Conservation (phyloP, 1,284 basidiomycete species). For the Flammula alnicola region DNA sequence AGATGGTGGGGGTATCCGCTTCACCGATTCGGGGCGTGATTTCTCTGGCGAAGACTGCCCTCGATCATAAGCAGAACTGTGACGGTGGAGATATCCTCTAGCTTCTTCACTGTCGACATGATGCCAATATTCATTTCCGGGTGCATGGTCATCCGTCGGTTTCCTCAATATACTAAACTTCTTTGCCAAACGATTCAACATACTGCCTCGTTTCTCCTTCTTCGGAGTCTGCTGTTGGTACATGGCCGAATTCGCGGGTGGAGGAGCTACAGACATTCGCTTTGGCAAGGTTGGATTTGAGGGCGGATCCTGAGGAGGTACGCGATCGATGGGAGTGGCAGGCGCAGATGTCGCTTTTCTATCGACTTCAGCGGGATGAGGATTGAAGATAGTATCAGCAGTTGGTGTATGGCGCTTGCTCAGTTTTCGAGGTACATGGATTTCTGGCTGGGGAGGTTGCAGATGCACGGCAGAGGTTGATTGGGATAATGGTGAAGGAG, state of each 20-base stretch:
- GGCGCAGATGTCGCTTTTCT: constrained; percentile 38
- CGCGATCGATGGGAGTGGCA: constrained; percentile 39
- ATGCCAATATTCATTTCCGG: constrained; percentile 37
- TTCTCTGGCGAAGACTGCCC: constrained; percentile 41
- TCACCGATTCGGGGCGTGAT: constrained; percentile 30
- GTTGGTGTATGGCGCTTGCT: constrained; percentile 68
- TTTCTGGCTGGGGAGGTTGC: constrained; percentile 44
- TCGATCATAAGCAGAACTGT: constrained; percentile 28
- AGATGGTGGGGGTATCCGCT: constrained; percentile 48
- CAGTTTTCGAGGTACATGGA: constrained; percentile 59
- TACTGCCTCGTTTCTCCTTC: constrained; percentile 66
- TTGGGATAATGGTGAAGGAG: constrained; percentile 79
- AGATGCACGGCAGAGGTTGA: constrained; percentile 78
- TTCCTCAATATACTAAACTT: constrained; percentile 70
- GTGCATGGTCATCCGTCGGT: constrained; percentile 36
- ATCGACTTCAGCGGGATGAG: constrained; percentile 28
- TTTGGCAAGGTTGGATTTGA: constrained; percentile 33
- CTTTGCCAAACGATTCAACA: constrained; percentile 68
- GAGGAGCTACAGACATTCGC: constrained; percentile 38
- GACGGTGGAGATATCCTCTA: constrained; percentile 21
- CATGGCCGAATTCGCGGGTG: constrained; percentile 25
- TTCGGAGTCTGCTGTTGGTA: constrained; percentile 43
- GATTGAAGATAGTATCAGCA: constrained; percentile 53
- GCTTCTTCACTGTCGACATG: constrained; percentile 25
- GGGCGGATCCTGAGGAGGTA: constrained; percentile 20